Percentiles rank a stretch among this genome's conserved stretches.
Evolutionary conservation across 2,329 filamentous ascomycete species (phyloP).

Genomic region (Conoideocrella luteorostrata): DNA sequence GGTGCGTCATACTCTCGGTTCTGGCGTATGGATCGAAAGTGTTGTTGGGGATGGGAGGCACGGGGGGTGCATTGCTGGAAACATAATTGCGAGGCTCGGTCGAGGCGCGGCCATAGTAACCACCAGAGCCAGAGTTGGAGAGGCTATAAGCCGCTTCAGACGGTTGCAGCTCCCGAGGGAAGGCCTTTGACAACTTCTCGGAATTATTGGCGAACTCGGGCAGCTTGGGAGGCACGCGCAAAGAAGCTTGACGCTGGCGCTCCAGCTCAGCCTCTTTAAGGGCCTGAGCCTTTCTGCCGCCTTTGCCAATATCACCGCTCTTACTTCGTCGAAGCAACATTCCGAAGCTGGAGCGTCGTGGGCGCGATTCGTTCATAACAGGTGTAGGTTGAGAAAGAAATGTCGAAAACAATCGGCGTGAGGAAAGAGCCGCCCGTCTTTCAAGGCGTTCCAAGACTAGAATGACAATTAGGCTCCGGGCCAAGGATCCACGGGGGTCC

Average conservation of each 20-base stretch:
- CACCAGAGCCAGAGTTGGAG: slow-evolving; percentile 34
- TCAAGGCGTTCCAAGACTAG: neutral
- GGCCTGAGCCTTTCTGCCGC: slow-evolving; percentile 53
- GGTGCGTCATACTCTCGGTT: slow-evolving; percentile 92
- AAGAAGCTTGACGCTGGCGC: slow-evolving; percentile 42
- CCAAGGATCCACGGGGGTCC: slow-evolving; percentile 1
- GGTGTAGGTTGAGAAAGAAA: slow-evolving; percentile 10
- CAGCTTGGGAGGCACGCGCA: slow-evolving; percentile 43
- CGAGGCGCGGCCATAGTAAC: slow-evolving; percentile 6
- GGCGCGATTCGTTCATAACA: slow-evolving; percentile 23
- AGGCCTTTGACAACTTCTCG: slow-evolving; percentile 39
- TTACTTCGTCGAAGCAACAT: slow-evolving; percentile 63
- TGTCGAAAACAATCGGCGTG: neutral
- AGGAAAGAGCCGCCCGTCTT: neutral
- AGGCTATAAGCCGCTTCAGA: slow-evolving; percentile 56
- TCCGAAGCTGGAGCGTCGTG: slow-evolving; percentile 40
- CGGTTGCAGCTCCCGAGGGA: slow-evolving; percentile 47
- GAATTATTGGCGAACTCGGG: slow-evolving; percentile 45
- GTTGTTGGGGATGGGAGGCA: slow-evolving; percentile 55
- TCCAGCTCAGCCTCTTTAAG: slow-evolving; percentile 43
- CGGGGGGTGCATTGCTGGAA: slow-evolving; percentile 38
- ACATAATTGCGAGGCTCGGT: slow-evolving; percentile 39
- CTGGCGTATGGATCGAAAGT: slow-evolving; percentile 72
- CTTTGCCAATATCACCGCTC: slow-evolving; percentile 57
- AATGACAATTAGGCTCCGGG: slow-evolving; percentile 1